Conservation (phyloP, 148 eudicot genomes). For the Camellia sinensis region DNA sequence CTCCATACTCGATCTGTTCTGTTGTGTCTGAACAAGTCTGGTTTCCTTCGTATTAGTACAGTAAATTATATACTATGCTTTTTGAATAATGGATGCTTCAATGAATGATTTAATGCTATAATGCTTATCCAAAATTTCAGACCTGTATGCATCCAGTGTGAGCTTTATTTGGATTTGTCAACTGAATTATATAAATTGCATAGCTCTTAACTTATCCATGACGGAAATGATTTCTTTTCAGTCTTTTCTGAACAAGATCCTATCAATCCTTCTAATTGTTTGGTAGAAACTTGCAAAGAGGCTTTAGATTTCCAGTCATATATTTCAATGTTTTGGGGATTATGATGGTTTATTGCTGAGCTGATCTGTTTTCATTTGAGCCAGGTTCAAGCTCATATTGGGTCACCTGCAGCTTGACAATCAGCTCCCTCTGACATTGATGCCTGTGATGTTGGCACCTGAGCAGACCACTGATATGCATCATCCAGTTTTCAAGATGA, state of each 20-base stretch:
- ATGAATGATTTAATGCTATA: not conserved
- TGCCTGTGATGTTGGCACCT: slow-evolving; percentile 94
- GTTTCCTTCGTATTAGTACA: not conserved
- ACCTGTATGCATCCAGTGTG: not conserved
- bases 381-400: slow-evolving; percentile 85
- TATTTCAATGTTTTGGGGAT: not conserved
- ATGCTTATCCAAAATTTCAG: slow-evolving; percentile 2
- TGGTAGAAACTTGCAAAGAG: not conserved
- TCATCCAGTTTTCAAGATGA: slow-evolving; percentile 89
- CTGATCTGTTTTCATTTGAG: slow-evolving; percentile 3
- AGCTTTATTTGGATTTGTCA: not conserved
- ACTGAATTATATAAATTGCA: not conserved
- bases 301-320: not conserved
- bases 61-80: not conserved
- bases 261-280: not conserved
- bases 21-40: not conserved
- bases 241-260: not conserved
- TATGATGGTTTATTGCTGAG: not conserved
- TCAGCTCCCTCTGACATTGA: slow-evolving; percentile 80
- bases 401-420: slow-evolving; percentile 92
- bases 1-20: not conserved
- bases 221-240: not conserved
- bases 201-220: not conserved
- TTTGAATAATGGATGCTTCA: not conserved
- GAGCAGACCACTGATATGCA: slow-evolving; percentile 64